Base-by-base conservation (phyloP, 164 flowering plant genomes). In the Amborella trichopoda region DNA sequence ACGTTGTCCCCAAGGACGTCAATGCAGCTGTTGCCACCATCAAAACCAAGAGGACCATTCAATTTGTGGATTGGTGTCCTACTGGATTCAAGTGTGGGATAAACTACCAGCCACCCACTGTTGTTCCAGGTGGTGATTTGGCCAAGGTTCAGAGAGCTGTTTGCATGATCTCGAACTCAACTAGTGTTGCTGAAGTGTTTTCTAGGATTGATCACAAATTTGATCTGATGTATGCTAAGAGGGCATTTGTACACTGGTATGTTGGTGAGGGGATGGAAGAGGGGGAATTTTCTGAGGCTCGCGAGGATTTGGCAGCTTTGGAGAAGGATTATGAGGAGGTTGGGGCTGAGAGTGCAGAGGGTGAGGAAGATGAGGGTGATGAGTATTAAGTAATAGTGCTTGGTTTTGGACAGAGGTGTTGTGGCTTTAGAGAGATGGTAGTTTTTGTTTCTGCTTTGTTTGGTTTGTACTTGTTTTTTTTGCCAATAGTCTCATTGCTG, bases 211-310 rank as follows among this genome's bases (percentile, higher is more conserved):
- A 75, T 48, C 73, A 70, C 34, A 78, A 78, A 68, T 78, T 78
- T 52, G 80, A 77, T 64, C 48, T 77, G 21, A 77, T 77, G 83
- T 74, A 77, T 25, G 67, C 74, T 0, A 78, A 77, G 71, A 30
- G 82, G n/a, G 86, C 86, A 0, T 76, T 79, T 48, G 86, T 79
- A 32, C 86, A 79, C 24, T 79, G 86, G 86, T 76, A 79, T 48
- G 86, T 76, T 13, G 86, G 86, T 54, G 83, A 79, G 55, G 83
- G 86, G 6, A 79, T 76, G 86, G 86, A 79, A 63, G 86, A 79
- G 57, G 86, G 80, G 4, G 80, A 78, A 59, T 79, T 78, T 30
- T 78, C 85, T 0, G 85, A 78, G 59, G 81, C 85, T 3, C 55
- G 80, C 10, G 81, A 78, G 55, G 85, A 78, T 28, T 40, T 78